Evolutionary conservation across 139 green algal genomes (phyloP).

Genomic region (Micractinium conductrix): DNA sequence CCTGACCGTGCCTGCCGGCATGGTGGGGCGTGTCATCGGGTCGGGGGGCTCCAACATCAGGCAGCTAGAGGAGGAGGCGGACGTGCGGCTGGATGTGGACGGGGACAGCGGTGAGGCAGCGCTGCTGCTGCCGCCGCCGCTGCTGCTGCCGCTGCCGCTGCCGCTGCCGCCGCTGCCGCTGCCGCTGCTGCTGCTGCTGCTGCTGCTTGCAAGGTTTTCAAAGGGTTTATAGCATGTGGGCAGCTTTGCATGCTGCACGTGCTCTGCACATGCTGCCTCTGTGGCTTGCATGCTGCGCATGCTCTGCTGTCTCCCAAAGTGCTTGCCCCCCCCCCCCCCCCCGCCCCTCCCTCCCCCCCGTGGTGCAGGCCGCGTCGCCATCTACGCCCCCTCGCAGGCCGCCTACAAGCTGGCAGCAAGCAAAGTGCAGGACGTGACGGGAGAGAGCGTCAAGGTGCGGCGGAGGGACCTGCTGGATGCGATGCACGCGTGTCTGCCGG

Average conservation of each 20-base stretch:
- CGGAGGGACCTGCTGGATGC: too few relatives aligned
- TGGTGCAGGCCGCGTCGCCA: conserved; percentile 41
- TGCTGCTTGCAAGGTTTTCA: too few relatives aligned
- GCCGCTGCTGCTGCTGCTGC: too few relatives aligned
- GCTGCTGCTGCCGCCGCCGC: background rate
- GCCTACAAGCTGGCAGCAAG: conserved; percentile 33
- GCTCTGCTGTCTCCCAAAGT: too few relatives aligned
- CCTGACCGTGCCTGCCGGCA: conserved; percentile 43
- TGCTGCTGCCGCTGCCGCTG: too few relatives aligned
- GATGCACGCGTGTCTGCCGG: too few relatives aligned
- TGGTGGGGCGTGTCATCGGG: conserved; percentile 62
- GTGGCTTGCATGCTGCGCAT: background rate
- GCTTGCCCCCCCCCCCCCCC: background rate
- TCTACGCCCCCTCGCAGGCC: conserved; percentile 54
- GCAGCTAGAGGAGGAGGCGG: conserved; percentile 51
- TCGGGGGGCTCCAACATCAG: conserved; percentile 52
- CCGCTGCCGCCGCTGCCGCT: too few relatives aligned
- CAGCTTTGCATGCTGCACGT: too few relatives aligned
- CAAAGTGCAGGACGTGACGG: conserved; percentile 45
- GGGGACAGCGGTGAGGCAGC: background rate
- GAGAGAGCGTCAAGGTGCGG: conserved; percentile 46
- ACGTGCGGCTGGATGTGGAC: conserved; percentile 39
- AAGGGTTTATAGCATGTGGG: too few relatives aligned
- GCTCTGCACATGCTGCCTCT: background rate
- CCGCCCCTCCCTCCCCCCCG: background rate